A percentile compares a stretch with the other conserved stretches of the same genome.
These are phyloP conservation scores for Phaeophleospora eucalypticola DNA, from an alignment of 2,329 filamentous ascomycete genomes.

Conservation along the genomic window DNA sequence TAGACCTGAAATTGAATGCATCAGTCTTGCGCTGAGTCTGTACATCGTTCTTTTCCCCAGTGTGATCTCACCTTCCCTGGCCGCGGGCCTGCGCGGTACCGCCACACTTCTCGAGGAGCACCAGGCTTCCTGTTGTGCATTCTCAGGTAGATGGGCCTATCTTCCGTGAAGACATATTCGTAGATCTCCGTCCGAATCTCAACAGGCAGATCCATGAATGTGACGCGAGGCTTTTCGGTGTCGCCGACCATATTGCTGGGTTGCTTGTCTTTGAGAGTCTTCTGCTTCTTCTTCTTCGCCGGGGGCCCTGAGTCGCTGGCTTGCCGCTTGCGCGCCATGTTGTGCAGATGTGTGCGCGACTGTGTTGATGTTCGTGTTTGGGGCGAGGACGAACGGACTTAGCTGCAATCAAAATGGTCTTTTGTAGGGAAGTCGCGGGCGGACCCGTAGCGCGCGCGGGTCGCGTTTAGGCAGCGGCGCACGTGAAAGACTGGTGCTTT, in stretches of 20 bases:
- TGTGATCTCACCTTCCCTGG: not conserved
- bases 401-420: too few relatives aligned
- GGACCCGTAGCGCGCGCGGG: too few relatives aligned
- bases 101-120: not conserved
- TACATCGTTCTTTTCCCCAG: not conserved
- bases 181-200: conserved; percentile 17
- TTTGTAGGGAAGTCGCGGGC: too few relatives aligned
- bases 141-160: not conserved
- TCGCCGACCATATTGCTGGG: not conserved
- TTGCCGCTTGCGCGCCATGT: not conserved
- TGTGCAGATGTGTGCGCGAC: not conserved
- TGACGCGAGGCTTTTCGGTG: not conserved
- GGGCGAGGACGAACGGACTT: too few relatives aligned
- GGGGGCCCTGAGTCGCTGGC: not conserved
- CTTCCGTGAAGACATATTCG: conserved; percentile 12
- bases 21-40: not conserved
- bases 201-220: conserved; percentile 9
- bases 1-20: not conserved
- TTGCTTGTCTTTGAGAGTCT: not conserved
- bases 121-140: not conserved
- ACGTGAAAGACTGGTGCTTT: too few relatives aligned
- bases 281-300: not conserved
- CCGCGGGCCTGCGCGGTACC: too few relatives aligned
- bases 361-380: not conserved
- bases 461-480: too few relatives aligned